Evolutionary conservation across 1,284 basidiomycete species (phyloP), one percentile per base, ranked within the genome.

Genomic region (Baeospora myosura): DNA sequence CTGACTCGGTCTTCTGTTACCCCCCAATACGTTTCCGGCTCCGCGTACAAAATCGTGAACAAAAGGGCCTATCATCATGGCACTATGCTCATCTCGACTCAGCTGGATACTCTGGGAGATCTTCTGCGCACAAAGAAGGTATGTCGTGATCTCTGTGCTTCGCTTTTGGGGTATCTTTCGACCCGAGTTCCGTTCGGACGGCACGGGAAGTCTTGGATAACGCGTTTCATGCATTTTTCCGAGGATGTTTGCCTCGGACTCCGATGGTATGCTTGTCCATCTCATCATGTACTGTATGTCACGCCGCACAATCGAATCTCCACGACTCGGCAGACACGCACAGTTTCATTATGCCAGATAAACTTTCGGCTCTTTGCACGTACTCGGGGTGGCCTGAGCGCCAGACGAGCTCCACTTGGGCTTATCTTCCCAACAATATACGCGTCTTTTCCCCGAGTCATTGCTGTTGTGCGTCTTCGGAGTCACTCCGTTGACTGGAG

Each of bases 11-110:
- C n/a, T n/a, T n/a, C n/a, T n/a, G n/a, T n/a, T n/a, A 16, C 18
- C 11, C 29, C 33, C 44, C 41, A 49, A 49, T 58, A 98, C 86
- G 82, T 98, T 41, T 98, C 95, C 36, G 96, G 96, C 25, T 97
- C 92, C 11, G 96, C 96, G 5, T 99, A 97, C 69, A 98, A 97
- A 66, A 88, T 99, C 45, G 87, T 88, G 29, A 88, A 81, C 51
- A 79, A 81, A 46, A 71, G 96, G 12, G 92, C 94, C 1, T 98
- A 98, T 63, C 95, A 98, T 56, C 96, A 99, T 57, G 96, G 96
- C 0, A 98, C 95, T n/a, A 97, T 99, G 95, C 76, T 99, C 21
- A 87, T 98, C 22, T 84, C 88, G 10, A 88, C 90, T 3, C 67
- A 74, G 36, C 71, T 96, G 17, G 67, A 74, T 25, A 72, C 76